phyloP scores from a whole-genome alignment of 441 rosid genomes.

The Brassica balearica region DNA sequence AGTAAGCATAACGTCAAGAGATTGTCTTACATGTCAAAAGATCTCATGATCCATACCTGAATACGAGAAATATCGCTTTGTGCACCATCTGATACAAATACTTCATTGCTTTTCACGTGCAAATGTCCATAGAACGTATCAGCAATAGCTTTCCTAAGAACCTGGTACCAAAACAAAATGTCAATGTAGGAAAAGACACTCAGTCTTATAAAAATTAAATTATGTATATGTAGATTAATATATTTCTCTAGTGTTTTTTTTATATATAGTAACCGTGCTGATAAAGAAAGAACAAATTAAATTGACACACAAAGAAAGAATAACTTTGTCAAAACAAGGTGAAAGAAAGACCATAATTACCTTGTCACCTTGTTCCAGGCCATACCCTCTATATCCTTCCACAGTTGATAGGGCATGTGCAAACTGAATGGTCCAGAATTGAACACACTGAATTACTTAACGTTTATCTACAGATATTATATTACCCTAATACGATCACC shows the following conservation, averaged over 20 bases:
- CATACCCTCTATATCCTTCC: constrained; percentile 66
- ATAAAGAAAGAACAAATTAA: constrained; percentile 4
- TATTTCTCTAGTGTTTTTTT: background rate
- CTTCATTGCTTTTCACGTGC: constrained; percentile 58
- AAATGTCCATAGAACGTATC: constrained; percentile 60
- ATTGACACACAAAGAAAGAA: background rate
- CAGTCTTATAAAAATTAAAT: background rate
- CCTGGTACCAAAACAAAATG: constrained; percentile 42
- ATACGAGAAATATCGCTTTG: constrained; percentile 87
- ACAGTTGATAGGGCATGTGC: constrained; percentile 62
- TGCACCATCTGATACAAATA: constrained; percentile 89
- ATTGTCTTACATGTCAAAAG: background rate
- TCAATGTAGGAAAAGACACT: constrained; percentile 3
- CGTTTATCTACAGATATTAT: background rate
- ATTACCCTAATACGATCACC: background rate
- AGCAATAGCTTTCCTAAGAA: constrained; percentile 68
- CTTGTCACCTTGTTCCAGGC: constrained; percentile 65
- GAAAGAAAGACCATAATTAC: constrained; percentile 37
- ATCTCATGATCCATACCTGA: constrained; percentile 51
- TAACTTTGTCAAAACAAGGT: background rate
- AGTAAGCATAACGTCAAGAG: constrained; percentile 16
- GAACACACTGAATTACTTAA: constrained; percentile 5
- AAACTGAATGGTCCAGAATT: constrained; percentile 50
- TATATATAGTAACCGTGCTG: background rate
- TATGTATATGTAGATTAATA: background rate